Evolutionary conservation across 306 rosid genomes (phyloP).

Genomic region (Cicer judaicum): DNA sequence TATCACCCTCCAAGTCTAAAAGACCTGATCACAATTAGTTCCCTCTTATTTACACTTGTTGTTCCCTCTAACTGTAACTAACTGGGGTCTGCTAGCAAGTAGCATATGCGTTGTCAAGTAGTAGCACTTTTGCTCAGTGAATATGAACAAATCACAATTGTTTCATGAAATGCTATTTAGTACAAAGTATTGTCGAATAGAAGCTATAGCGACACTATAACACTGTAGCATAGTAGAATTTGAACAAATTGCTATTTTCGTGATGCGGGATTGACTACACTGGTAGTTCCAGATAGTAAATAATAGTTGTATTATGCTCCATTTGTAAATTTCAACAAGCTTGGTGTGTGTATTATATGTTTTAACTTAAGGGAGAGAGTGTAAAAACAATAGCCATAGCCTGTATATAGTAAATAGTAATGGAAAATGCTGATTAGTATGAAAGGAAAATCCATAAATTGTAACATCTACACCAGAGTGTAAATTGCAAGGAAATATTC

Average conservation of each 20-base stretch:
- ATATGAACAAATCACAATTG: no score
- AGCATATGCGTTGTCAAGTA: background rate
- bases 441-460: background rate
- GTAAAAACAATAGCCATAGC: conserved; percentile 7
- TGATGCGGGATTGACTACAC: no score
- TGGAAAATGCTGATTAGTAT: conserved; percentile 2
- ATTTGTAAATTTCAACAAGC: conserved; percentile 6
- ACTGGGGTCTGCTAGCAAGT: conserved; percentile 16
- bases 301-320: background rate
- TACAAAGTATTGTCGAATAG: no score
- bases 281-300: conserved; percentile 4
- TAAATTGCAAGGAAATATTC: background rate
- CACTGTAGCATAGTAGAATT: no score
- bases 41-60: background rate
- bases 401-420: conserved; percentile 19
- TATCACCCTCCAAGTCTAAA: background rate
- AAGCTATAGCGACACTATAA: no score
- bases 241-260: no score
- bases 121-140: no score
- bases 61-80: background rate
- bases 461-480: background rate
- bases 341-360: background rate
- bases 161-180: no score
- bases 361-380: background rate
- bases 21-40: background rate